Evolutionary conservation across 306 rosid species (phyloP).

Genomic region (Castanopsis chinensis): DNA sequence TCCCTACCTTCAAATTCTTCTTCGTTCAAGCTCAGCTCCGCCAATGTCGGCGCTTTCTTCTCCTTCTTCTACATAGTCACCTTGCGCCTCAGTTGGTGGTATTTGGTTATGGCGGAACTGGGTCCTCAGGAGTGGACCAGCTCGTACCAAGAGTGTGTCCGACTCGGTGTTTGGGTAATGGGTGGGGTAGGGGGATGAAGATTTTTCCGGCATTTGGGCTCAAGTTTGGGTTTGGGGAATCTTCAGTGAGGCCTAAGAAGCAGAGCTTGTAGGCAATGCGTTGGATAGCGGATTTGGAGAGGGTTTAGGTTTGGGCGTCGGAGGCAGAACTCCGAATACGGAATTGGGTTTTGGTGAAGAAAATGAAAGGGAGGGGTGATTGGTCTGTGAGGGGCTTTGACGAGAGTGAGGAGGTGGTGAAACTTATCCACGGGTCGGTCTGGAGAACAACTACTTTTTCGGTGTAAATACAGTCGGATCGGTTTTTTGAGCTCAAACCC

Average conservation of each 20-base stretch:
- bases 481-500: too few species aligned
- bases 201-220: background rate
- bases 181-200: slow-evolving; percentile 40
- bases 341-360: slow-evolving; percentile 24
- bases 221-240: background rate
- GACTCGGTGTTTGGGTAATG: slow-evolving; percentile 52
- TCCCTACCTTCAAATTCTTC: slow-evolving; percentile 76
- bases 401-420: slow-evolving; percentile 26
- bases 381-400: slow-evolving; percentile 24
- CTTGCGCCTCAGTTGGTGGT: slow-evolving; percentile 41
- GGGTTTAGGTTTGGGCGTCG: slow-evolving; percentile 31
- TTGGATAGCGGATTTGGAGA: slow-evolving; percentile 71
- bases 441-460: too few species aligned
- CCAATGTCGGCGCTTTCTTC: slow-evolving; percentile 63
- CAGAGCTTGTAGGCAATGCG: slow-evolving; percentile 87
- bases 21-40: slow-evolving; percentile 69
- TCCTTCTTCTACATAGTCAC: slow-evolving; percentile 39
- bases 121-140: slow-evolving; percentile 82
- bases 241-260: slow-evolving; percentile 67
- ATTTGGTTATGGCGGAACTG: slow-evolving; percentile 46
- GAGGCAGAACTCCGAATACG: slow-evolving; percentile 41
- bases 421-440: too few species aligned
- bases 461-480: too few species aligned
- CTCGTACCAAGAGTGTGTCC: slow-evolving; percentile 73
- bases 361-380: slow-evolving; percentile 31